phyloP scores from a whole-genome alignment of 441 rosid genomes.

The Dalechampia spathulata region DNA sequence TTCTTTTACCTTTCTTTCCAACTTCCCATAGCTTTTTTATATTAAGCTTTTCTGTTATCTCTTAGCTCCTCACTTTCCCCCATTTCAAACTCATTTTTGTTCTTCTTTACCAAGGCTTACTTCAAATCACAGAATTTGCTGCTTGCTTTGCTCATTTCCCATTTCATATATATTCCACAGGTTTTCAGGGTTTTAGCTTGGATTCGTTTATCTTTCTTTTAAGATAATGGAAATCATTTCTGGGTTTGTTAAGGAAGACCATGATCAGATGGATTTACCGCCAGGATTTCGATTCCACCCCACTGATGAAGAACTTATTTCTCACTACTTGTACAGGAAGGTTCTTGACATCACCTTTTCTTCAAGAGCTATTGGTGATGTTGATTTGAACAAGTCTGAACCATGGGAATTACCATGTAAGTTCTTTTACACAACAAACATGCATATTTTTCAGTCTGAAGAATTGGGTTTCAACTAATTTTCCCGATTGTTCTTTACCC shows the following conservation, averaged over 20 bases:
- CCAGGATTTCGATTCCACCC: slow-evolving; percentile 96
- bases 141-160: slow-evolving; percentile 4
- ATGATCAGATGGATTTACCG: slow-evolving; percentile 69
- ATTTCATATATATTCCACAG: slow-evolving; percentile 9
- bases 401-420: slow-evolving; percentile 97
- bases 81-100: too few relatives aligned
- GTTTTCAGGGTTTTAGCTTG: slow-evolving; percentile 29
- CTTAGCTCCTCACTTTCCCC: too few relatives aligned
- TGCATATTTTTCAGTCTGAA: too few relatives aligned
- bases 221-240: slow-evolving; percentile 43
- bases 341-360: slow-evolving; percentile 51
- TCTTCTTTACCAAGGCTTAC: too few relatives aligned
- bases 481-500: too few relatives aligned
- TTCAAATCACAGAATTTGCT: too few relatives aligned
- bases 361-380: slow-evolving; percentile 76
- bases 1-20: slow-evolving; percentile 3
- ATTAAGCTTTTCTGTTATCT: too few relatives aligned
- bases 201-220: too few relatives aligned
- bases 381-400: slow-evolving; percentile 90
- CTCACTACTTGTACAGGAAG: slow-evolving; percentile 64
- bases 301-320: slow-evolving; percentile 90
- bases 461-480: not conserved
- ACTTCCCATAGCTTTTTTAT: too few relatives aligned
- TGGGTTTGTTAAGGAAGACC: slow-evolving; percentile 40
- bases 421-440: too few relatives aligned